phyloP scores from a whole-genome alignment of 2,329 filamentous ascomycete genomes.

The Clarireedia monteithiana region DNA sequence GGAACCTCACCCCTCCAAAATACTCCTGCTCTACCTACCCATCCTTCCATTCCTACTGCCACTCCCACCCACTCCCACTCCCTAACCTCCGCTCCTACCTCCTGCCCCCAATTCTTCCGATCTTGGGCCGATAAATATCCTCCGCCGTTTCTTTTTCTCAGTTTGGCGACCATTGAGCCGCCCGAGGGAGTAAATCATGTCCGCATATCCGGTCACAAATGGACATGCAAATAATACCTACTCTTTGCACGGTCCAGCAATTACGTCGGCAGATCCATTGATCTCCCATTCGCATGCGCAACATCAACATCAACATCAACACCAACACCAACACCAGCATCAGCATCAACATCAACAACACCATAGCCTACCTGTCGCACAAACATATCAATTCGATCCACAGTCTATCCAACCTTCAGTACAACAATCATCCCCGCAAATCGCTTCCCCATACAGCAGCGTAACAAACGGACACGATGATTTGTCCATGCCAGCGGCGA shows the following conservation, averaged over 20 bases:
- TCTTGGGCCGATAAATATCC: conserved; percentile 7
- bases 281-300: conserved; percentile 9
- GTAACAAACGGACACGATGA: conserved; percentile 15
- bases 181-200: conserved; percentile 3
- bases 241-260: conserved; percentile 8
- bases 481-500: conserved; percentile 10
- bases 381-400: conserved; percentile 9
- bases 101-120: conserved; percentile 2
- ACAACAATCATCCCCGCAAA: conserved; percentile 13
- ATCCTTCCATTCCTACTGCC: too few species aligned
- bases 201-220: conserved; percentile 4
- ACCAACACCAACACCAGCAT: conserved; percentile 5
- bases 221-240: conserved; percentile 4
- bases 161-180: not conserved
- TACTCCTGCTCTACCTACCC: too few species aligned
- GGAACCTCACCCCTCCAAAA: too few species aligned
- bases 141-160: not conserved
- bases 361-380: conserved; percentile 2
- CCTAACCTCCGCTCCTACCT: too few species aligned
- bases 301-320: conserved; percentile 5
- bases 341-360: conserved; percentile 7
- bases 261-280: conserved; percentile 4
- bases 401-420: conserved; percentile 10
- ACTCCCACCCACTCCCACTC: too few species aligned
- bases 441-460: conserved; percentile 13